Conservation (phyloP, 768 basidiomycete species). For the Agaricus blazei region DNA sequence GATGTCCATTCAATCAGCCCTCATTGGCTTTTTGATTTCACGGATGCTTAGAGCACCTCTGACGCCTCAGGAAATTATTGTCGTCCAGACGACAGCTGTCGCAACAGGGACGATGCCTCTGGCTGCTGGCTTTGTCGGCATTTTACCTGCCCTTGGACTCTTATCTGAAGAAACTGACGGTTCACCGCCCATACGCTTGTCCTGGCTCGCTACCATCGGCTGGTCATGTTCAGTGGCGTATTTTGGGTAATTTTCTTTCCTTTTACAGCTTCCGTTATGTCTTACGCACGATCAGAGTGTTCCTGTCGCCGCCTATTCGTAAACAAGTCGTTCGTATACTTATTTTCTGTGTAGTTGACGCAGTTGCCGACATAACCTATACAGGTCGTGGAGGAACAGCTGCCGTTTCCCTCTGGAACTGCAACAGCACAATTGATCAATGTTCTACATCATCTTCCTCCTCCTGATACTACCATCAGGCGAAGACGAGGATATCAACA, state of each 20-base stretch:
- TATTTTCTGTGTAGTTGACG: not conserved
- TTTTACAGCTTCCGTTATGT: not conserved
- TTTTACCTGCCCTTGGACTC: constrained; percentile 83
- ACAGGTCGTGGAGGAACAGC: constrained; percentile 90
- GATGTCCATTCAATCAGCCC: constrained; percentile 95
- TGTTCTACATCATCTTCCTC: constrained; percentile 75
- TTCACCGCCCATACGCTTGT: constrained; percentile 65
- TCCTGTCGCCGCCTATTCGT: constrained; percentile 89
- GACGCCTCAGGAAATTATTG: constrained; percentile 89
- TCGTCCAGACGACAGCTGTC: constrained; percentile 92
- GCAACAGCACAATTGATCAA: constrained; percentile 95
- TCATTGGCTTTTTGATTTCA: constrained; percentile 87
- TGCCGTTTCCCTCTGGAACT: constrained; percentile 92
- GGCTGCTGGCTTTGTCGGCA: constrained; percentile 85
- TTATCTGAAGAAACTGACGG: constrained; percentile 76
- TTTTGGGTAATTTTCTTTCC: constrained; percentile 58
- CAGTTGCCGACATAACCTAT: not conserved
- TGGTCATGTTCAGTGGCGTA: constrained; percentile 94
- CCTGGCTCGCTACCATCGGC: constrained; percentile 65
- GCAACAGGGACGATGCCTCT: constrained; percentile 91
- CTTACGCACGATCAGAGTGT: constrained; percentile 52
- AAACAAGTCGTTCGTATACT: constrained; percentile 77
- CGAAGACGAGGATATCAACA: constrained; percentile 53
- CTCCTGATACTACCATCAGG: constrained; percentile 53
- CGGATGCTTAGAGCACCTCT: constrained; percentile 66